Conservation (phyloP, 1,139 yeast species). For the Yamadazyma mexicana region DNA sequence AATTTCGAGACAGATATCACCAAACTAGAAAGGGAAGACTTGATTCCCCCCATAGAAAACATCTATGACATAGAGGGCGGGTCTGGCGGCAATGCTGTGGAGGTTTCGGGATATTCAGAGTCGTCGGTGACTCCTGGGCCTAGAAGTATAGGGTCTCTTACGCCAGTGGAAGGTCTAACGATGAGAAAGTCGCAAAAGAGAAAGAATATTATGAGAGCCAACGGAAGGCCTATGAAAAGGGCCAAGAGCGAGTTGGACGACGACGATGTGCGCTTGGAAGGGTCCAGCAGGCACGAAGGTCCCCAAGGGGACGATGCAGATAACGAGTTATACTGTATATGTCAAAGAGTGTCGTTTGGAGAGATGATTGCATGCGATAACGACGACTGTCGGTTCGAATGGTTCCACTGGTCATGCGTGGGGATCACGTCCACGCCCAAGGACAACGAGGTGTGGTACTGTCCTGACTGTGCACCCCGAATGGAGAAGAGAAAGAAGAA, state of each 20-base stretch:
- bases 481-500: constrained; percentile 51
- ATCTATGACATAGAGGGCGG: constrained; percentile 16
- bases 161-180: constrained; percentile 17
- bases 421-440: constrained; percentile 72
- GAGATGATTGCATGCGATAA: constrained; percentile 94
- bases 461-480: constrained; percentile 62
- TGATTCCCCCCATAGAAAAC: constrained; percentile 58
- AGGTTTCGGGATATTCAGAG: constrained; percentile 20
- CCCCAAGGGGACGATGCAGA: constrained; percentile 59
- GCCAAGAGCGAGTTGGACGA: constrained; percentile 22
- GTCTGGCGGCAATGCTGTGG: constrained; percentile 12
- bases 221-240: constrained; percentile 28
- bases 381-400: constrained; percentile 75
- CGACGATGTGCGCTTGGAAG: constrained; percentile 12
- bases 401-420: constrained; percentile 89
- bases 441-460: constrained; percentile 67
- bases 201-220: constrained; percentile 22
- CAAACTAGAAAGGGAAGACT: constrained; percentile 75
- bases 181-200: constrained; percentile 27
- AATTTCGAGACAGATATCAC: constrained; percentile 75
- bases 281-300: constrained; percentile 13
- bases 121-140: constrained; percentile 32
- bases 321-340: constrained; percentile 70
- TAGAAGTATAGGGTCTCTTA: constrained; percentile 21
- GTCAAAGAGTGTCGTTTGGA: constrained; percentile 84